These are phyloP conservation scores for Kwoniella dendrophila DNA, from an alignment of 768 basidiomycete species.

Conservation along the genomic window DNA sequence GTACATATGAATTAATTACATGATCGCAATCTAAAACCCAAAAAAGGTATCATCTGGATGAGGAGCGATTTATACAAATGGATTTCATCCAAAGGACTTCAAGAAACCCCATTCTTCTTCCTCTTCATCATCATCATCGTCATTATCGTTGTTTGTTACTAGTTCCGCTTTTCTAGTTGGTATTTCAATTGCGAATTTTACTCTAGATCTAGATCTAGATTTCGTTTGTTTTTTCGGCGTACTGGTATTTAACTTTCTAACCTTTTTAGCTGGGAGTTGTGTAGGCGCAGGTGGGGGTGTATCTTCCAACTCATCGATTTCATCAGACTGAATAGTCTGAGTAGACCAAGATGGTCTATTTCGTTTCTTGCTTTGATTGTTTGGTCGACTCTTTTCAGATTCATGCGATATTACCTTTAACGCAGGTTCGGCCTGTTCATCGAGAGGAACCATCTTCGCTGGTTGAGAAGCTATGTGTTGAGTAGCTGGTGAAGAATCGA, in stretches of 20 bases:
- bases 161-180: not conserved
- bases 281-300: no score
- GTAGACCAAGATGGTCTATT: no score
- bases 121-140: constrained; percentile 7
- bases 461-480: no score
- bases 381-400: not conserved
- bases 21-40: not conserved
- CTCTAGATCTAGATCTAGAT: constrained; percentile 3
- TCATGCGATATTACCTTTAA: not conserved
- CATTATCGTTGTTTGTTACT: not conserved
- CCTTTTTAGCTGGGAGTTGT: no score
- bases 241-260: no score
- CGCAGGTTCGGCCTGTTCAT: not conserved
- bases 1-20: not conserved
- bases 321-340: no score
- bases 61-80: not conserved
- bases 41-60: not conserved
- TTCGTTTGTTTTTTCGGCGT: not conserved
- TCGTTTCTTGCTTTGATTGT: no score
- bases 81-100: constrained; percentile 5
- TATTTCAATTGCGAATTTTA: constrained; percentile 17
- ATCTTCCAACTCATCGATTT: no score
- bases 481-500: no score
- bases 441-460: not conserved
- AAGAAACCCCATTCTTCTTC: constrained; percentile 29